Base-by-base conservation (phyloP, 2,329 filamentous ascomycete species). In the Beauveria scarabaeidicola region DNA sequence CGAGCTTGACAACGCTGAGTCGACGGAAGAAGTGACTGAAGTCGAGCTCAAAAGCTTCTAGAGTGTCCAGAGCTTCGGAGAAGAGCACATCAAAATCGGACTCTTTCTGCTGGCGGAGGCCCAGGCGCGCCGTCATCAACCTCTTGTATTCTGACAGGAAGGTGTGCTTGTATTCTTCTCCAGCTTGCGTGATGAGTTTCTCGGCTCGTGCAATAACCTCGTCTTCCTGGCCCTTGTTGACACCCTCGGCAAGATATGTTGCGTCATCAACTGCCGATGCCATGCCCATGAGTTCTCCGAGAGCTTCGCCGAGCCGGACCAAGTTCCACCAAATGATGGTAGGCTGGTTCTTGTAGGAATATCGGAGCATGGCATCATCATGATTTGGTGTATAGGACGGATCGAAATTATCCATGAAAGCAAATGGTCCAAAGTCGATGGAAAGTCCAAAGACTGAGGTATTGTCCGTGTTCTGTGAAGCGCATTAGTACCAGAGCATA, bases 301-400 rank as follows among this genome's bases (percentile, higher is more conserved):
- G 71, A 0, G 89, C 84, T 74, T 99, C 94, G 60, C 91, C 94
- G 0, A 99, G 81, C 1, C 94, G 86, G 1, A 97, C 91, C 0
- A 97, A 80, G 68, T 97, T 97, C 94, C 94, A 99, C 94, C 94
- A 99, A 69, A 99, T 94, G 60, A 99, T 89, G 47, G 87, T 92
- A 0, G 94, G 92, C 70, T 99, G 94, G 70, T 96, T 96, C 65
- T 87, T 87, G 77, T 97, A 99, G 65, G 86, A 87, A 72, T 99
- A 99, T 51, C 94, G 84, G 32, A 96, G 78, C 75, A 88, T 82
- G 69, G 88, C 81, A 69, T 99, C 94, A 72, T 99, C 94, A 71
- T 99, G 94, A 69, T 99, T 99, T 1, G 94, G 94, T 0, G 94
- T 99, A 72, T 97, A 99, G 17, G 81, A 78, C 0, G 93, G 93